These are phyloP conservation scores for Saccharomycopsis microspora DNA, from an alignment of 805 yeast genomes.

Conservation along the genomic window DNA sequence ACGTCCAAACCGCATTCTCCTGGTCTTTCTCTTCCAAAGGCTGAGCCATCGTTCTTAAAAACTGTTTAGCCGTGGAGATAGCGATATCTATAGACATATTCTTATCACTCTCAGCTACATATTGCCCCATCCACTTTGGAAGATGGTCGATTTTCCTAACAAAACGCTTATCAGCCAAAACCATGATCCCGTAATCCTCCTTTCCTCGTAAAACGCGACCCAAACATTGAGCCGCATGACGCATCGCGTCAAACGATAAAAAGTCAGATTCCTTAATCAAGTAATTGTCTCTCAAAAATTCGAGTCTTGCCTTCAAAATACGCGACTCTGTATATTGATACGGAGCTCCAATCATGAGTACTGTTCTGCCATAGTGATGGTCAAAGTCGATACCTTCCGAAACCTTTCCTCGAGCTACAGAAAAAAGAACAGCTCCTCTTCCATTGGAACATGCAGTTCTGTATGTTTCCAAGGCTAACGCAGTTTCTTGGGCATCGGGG, in stretches of 20 bases:
- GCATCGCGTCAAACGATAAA: conserved; percentile 96
- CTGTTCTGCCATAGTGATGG: conserved; percentile 96
- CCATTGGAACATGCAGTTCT: conserved; percentile 96
- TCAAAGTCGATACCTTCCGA: conserved; percentile 99
- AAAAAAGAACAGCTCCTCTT: conserved; percentile 88
- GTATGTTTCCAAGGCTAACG: conserved; percentile 89
- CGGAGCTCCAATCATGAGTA: conserved; percentile 97
- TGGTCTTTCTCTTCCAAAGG: conserved; percentile 83
- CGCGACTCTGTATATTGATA: conserved; percentile 98
- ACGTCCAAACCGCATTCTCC: conserved; percentile 87
- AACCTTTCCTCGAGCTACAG: conserved; percentile 98
- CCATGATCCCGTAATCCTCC: conserved; percentile 98
- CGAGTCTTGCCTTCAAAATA: conserved; percentile 87
- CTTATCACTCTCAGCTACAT: conserved; percentile 79
- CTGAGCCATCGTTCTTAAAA: conserved; percentile 87
- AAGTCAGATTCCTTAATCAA: conserved; percentile 92
- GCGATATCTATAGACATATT: conserved; percentile 97
- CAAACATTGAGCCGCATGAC: conserved; percentile 98
- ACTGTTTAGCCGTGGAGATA: conserved; percentile 84
- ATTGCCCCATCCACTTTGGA: conserved; percentile 97
- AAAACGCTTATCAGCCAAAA: conserved; percentile 89
- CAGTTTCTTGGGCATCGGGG: conserved; percentile 98
- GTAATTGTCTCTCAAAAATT: conserved; percentile 84
- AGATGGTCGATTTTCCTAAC: conserved; percentile 75
- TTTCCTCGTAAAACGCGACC: conserved; percentile 97